Evolutionary conservation across 345 rosid genomes (phyloP), one percentile per base, ranked within the genome.

Genomic region (Geranium rotundifolium): DNA sequence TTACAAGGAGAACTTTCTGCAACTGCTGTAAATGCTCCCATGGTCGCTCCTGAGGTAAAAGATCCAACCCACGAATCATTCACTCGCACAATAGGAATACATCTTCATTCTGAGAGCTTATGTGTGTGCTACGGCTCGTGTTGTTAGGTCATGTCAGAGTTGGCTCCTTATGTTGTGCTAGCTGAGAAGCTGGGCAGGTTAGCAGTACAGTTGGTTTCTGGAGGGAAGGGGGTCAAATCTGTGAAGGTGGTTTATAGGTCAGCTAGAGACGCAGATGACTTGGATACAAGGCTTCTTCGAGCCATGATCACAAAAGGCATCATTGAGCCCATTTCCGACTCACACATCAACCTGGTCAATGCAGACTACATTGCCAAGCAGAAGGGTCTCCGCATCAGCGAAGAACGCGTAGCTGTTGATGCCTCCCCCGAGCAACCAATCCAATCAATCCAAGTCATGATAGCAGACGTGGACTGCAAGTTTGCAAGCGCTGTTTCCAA

Each of bases 271-370:
- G 72, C 81, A 1, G 95, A 87, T 68, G 91, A 90, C 67, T 63
- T 90, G 58, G 97, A 90, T 75, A 90, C 95, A 0, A 90, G 96
- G 69, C 84, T 90, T 19, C 85, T 89, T 39, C 80, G 95, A 46
- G 91, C 96, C 6, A 90, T 87, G 95, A 73, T 87, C 73, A 87
- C 90, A 0, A 90, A 90, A 64, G 96, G 96, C 68, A 75, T 90
- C 75, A 87, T 90, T 1, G 96, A 90, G 55, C 95, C 95, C 0
- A 90, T 87, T 60, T 90, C 96, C 14, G 20, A 71, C 64, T 73
- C 95, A 2, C 76, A 59, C n/a, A 69, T 87, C 73, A 90, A 90
- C 76, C 77, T 90, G 29, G 95, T 90, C 50, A 90, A 90, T 55
- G 95, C 95, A 63, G 96, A 90, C 67, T 87, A 85, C 81, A 81